Percentiles rank a stretch among this genome's conserved stretches.
Evolutionary conservation across 495 filamentous ascomycete species (phyloP).

Genomic region (Talaromyces trachyspermus): DNA sequence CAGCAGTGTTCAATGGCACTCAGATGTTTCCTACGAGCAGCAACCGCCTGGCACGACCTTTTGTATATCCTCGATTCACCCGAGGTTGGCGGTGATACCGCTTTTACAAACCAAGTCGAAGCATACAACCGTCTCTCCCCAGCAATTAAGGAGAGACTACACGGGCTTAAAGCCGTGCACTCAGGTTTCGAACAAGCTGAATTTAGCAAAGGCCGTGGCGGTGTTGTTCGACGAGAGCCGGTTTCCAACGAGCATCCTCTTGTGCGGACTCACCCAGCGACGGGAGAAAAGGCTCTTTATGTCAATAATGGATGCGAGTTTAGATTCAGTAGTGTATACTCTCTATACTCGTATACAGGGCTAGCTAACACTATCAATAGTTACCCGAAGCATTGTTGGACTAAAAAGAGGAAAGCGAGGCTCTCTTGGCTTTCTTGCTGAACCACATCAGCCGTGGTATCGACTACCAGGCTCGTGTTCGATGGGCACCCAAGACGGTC

Average conservation of each 20-base stretch:
- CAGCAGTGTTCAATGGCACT: constrained; percentile 71
- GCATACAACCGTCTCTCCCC: constrained; percentile 74
- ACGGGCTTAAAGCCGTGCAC: constrained; percentile 71
- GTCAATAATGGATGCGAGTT: constrained; percentile 71
- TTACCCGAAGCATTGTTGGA: constrained; percentile 65
- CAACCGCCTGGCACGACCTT: constrained; percentile 86
- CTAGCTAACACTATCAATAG: constrained; percentile 27
- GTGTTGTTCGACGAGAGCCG: constrained; percentile 63
- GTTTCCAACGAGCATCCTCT: constrained; percentile 66
- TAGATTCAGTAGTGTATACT: not conserved
- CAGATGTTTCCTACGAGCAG: constrained; percentile 73
- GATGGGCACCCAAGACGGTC: constrained; percentile 67
- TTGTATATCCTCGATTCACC: constrained; percentile 73
- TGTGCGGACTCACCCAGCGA: constrained; percentile 71
- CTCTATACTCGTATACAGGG: not conserved
- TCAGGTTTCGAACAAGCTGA: constrained; percentile 65
- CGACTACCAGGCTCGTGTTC: constrained; percentile 71
- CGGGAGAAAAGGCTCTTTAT: constrained; percentile 76
- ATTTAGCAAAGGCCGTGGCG: constrained; percentile 43
- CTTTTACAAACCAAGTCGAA: constrained; percentile 64
- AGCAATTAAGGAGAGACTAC: constrained; percentile 60
- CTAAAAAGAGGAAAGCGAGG: constrained; percentile 72
- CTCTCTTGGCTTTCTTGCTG: constrained; percentile 69
- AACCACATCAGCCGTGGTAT: constrained; percentile 66
- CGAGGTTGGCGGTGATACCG: constrained; percentile 70